Conservation (phyloP, 2,329 filamentous ascomycete genomes). For the Leptographium wingfieldii region DNA sequence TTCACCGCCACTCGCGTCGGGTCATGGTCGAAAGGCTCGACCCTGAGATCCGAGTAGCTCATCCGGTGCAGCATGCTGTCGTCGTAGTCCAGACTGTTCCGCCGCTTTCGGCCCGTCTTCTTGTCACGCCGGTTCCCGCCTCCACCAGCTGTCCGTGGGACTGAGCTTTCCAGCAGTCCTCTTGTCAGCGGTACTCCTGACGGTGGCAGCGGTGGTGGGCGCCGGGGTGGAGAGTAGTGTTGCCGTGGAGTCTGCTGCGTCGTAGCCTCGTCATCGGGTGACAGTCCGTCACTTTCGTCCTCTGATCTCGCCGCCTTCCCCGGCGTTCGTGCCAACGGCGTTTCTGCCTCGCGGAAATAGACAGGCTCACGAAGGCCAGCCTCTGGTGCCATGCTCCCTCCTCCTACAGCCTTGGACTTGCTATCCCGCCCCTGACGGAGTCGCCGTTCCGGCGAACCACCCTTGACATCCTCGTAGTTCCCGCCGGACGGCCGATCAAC, state of each 20-base stretch:
- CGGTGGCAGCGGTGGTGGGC: conserved; percentile 4
- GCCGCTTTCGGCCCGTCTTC: conserved; percentile 26
- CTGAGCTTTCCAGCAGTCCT: conserved; percentile 11
- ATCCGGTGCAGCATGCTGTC: conserved; percentile 40
- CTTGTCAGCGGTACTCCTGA: conserved; percentile 14
- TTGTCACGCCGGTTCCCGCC: conserved; percentile 4
- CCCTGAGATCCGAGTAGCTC: conserved; percentile 36
- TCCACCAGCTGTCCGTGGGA: conserved; percentile 7
- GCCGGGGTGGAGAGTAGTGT: background rate
- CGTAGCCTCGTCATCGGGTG: conserved; percentile 17
- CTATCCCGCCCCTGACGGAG: conserved; percentile 2
- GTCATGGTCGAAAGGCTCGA: conserved; percentile 45
- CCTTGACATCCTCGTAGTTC: conserved; percentile 5
- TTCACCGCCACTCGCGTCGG: conserved; percentile 33
- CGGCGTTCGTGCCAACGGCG: conserved; percentile 6
- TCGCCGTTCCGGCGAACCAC: conserved; percentile 12
- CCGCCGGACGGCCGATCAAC: conserved; percentile 5
- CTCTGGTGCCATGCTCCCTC: conserved; percentile 11
- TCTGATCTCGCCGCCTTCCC: conserved; percentile 13
- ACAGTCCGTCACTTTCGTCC: conserved; percentile 15
- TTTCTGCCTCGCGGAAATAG: conserved; percentile 16
- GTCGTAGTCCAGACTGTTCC: conserved; percentile 40
- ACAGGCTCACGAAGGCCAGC: conserved; percentile 16
- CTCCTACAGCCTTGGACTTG: conserved; percentile 1
- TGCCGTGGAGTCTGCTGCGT: conserved; percentile 16